Conservation (phyloP, 768 basidiomycete genomes). For the Boletus huronensis region DNA sequence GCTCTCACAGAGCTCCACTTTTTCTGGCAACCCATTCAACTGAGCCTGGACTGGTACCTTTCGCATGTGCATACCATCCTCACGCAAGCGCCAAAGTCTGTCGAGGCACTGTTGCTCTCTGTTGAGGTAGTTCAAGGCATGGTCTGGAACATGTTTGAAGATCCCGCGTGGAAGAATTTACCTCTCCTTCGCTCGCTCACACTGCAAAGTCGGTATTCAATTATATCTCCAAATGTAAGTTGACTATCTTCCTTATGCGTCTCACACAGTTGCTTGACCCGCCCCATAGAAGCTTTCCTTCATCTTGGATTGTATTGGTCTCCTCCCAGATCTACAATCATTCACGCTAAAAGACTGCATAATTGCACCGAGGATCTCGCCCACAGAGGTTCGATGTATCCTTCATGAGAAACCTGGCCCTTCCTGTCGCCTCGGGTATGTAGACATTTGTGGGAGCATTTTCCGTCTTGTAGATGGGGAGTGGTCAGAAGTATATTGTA, state of each 20-base stretch:
- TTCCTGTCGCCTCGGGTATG: background rate
- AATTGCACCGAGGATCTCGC: background rate
- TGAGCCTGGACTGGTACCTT: too few species aligned
- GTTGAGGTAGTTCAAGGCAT: background rate
- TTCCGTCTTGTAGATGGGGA: constrained; percentile 3
- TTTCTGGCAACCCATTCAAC: too few species aligned
- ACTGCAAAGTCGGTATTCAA: background rate
- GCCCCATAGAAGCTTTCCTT: background rate
- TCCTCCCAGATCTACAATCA: background rate
- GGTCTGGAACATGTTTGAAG: background rate
- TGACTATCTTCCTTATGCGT: background rate
- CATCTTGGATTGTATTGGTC: background rate
- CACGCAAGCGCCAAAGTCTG: background rate
- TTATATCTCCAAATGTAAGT: background rate
- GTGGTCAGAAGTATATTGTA: constrained; percentile 4
- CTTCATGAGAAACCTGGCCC: constrained; percentile 1
- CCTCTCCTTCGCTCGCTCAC: constrained; percentile 9
- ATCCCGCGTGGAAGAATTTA: background rate
- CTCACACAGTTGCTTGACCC: background rate
- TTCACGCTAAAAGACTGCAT: background rate
- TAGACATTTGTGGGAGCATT: background rate
- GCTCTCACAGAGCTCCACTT: constrained; percentile 8
- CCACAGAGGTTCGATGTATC: background rate
- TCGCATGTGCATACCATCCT: background rate
- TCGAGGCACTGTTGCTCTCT: background rate